A percentile compares a stretch with the other conserved stretches of the same genome.
These are phyloP conservation scores for Scheffersomyces amazonensis DNA, from an alignment of 805 yeast species.

Conservation along the genomic window DNA sequence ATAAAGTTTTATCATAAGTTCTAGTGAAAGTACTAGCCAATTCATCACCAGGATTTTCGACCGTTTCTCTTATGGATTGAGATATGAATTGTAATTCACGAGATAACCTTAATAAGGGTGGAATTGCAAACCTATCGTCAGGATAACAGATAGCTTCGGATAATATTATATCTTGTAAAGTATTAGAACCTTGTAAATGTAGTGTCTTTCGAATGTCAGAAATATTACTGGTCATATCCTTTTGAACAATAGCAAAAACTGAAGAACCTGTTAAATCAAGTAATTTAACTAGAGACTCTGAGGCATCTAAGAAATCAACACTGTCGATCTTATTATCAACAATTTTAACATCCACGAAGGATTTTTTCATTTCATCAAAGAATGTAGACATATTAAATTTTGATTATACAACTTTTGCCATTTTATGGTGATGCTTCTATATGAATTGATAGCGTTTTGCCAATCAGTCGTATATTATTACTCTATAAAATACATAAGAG, in stretches of 20 bases:
- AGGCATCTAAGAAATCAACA: constrained; percentile 73
- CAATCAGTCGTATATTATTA: too few relatives aligned
- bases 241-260: constrained; percentile 82
- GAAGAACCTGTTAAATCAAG: constrained; percentile 83
- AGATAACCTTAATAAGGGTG: constrained; percentile 83
- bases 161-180: constrained; percentile 75
- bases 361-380: constrained; percentile 73
- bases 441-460: too few relatives aligned
- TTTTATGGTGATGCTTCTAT: too few relatives aligned
- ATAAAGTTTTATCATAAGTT: constrained; percentile 78
- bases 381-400: constrained; percentile 58
- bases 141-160: constrained; percentile 64
- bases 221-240: constrained; percentile 85
- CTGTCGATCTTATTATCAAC: constrained; percentile 64
- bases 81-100: constrained; percentile 91
- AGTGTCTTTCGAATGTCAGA: constrained; percentile 67
- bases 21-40: constrained; percentile 75
- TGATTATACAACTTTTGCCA: neutral
- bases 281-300: constrained; percentile 77
- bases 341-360: constrained; percentile 74
- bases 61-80: constrained; percentile 78
- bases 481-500: neutral
- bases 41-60: constrained; percentile 61
- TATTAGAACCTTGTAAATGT: constrained; percentile 60
- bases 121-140: constrained; percentile 77